Conservation (phyloP, 257 asterid genomes). For the Knoxia roxburghii region DNA sequence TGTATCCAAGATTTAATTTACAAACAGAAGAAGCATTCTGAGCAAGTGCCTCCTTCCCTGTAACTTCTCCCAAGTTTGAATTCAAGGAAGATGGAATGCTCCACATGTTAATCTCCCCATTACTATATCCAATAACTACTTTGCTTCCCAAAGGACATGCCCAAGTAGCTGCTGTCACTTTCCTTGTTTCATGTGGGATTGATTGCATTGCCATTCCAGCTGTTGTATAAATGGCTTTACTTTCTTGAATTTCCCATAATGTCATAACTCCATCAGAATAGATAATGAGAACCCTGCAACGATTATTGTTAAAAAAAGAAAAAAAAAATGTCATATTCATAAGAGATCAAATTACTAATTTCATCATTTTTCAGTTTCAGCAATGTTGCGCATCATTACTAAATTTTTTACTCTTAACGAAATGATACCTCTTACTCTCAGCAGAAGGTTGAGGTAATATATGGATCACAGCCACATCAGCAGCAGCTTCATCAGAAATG, state of each 20-base stretch:
- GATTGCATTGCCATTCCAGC: conserved; percentile 47
- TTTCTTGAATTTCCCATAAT: conserved; percentile 78
- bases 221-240: conserved; percentile 43
- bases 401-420: no score
- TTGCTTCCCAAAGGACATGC: conserved; percentile 75
- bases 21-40: conserved; percentile 53
- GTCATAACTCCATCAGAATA: conserved; percentile 59
- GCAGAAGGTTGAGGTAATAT: conserved; percentile 77
- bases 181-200: conserved; percentile 53
- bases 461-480: conserved; percentile 41
- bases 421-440: conserved; percentile 65
- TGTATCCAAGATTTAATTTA: conserved; percentile 86
- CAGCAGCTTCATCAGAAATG: conserved; percentile 39
- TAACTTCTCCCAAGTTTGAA: conserved; percentile 30
- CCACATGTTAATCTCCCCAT: conserved; percentile 82
- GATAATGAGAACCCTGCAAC: conserved; percentile 62
- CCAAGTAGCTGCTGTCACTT: conserved; percentile 91
- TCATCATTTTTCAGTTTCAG: no score
- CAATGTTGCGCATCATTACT: no score
- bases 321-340: not conserved
- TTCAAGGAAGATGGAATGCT: conserved; percentile 44
- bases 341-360: not conserved
- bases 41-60: conserved; percentile 28
- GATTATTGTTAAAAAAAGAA: not conserved
- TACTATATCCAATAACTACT: conserved; percentile 76